A percentile compares a stretch with the other conserved stretches of the same genome.
Conservation (phyloP, 495 filamentous ascomycete species). For the Penicillium atrosanguineum region DNA sequence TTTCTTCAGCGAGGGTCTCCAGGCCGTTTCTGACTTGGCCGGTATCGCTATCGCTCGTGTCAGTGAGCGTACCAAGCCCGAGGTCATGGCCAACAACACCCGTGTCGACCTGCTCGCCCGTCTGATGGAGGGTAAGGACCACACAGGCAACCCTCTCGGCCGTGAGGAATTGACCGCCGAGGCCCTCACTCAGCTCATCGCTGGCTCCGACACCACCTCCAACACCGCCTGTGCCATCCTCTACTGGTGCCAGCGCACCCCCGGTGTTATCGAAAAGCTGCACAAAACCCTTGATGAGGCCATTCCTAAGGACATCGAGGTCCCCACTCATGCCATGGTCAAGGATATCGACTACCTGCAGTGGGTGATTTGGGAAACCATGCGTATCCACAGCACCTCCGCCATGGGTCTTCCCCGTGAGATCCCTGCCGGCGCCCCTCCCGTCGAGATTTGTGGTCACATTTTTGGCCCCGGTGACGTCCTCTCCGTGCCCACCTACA, state of each 20-base stretch:
- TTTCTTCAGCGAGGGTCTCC: constrained; percentile 50
- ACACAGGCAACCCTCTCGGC: constrained; percentile 68
- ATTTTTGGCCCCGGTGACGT: constrained; percentile 74
- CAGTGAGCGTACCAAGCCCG: constrained; percentile 65
- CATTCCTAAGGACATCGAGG: constrained; percentile 55
- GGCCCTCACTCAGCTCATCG: constrained; percentile 86
- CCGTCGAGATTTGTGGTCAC: constrained; percentile 54
- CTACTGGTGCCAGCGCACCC: constrained; percentile 69
- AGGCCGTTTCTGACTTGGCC: constrained; percentile 50
- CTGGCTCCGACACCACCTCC: constrained; percentile 84
- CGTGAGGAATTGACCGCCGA: constrained; percentile 83
- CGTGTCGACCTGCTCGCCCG: constrained; percentile 80
- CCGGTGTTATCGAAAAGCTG: constrained; percentile 68
- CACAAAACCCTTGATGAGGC: constrained; percentile 70
- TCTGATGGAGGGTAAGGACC: constrained; percentile 84
- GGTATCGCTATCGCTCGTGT: constrained; percentile 78
- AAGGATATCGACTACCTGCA: constrained; percentile 69
- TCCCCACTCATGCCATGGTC: constrained; percentile 70
- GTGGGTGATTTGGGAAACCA: constrained; percentile 81
- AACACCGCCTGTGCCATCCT: constrained; percentile 88
- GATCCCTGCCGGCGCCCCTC: constrained; percentile 60
- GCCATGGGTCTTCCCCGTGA: constrained; percentile 83
- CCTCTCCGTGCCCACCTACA: constrained; percentile 81
- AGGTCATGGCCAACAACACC: constrained; percentile 49
- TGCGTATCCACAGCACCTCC: constrained; percentile 87